Conservation (phyloP, 2,329 filamentous ascomycete genomes). For the Rutstroemia sp. region DNA sequence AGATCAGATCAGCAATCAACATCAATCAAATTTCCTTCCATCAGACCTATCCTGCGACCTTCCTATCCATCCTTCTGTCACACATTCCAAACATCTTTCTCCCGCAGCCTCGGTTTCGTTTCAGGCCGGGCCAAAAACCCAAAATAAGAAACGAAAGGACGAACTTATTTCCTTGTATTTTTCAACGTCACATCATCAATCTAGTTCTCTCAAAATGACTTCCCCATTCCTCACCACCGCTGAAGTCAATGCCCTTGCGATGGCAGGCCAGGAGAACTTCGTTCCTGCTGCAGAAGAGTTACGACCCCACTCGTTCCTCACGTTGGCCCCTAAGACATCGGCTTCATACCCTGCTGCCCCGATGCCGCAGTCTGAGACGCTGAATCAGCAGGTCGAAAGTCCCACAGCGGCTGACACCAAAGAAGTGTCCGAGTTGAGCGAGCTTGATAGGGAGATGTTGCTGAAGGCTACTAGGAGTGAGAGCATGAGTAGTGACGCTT, state of each 20-base stretch:
- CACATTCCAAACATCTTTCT: neutral
- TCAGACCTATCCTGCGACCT: conserved; percentile 2
- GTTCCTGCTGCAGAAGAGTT: conserved; percentile 15
- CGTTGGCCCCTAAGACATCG: conserved; percentile 23
- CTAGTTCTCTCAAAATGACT: conserved; percentile 1
- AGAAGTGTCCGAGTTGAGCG: conserved; percentile 7
- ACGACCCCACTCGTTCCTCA: conserved; percentile 19
- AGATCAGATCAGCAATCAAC: neutral
- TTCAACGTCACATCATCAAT: conserved; percentile 4
- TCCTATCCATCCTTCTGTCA: neutral
- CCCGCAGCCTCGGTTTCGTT: neutral
- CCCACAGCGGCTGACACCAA: conserved; percentile 3
- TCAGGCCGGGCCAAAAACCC: neutral
- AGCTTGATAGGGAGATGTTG: neutral
- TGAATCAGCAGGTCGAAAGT: conserved; percentile 12
- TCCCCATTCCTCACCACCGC: conserved; percentile 7
- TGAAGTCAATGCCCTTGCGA: conserved; percentile 9
- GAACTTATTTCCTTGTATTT: neutral
- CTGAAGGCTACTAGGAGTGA: neutral
- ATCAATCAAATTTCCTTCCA: neutral
- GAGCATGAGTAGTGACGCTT: conserved; percentile 4
- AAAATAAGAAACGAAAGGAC: neutral
- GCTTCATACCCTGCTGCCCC: conserved; percentile 19
- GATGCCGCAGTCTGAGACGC: neutral
- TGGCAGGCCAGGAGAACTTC: conserved; percentile 14